Percentiles rank a stretch among this genome's conserved stretches.
Conservation (phyloP, 768 basidiomycete species). For the Boletellus emodensis region DNA sequence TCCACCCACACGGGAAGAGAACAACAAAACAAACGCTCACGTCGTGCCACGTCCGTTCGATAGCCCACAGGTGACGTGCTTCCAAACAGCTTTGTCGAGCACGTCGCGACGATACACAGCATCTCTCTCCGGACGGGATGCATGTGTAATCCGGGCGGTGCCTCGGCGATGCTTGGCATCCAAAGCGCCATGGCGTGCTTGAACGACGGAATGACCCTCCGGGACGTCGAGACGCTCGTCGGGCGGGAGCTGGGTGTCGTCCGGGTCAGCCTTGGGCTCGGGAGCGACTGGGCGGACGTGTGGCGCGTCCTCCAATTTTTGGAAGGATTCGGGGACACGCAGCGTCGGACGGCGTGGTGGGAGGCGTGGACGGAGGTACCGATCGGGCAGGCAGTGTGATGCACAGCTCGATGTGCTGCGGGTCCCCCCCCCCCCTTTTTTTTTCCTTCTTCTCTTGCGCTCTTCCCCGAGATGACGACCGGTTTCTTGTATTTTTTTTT, state of each 20-base stretch:
- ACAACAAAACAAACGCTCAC: not conserved
- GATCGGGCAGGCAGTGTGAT: constrained; percentile 34
- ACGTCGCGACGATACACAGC: constrained; percentile 56
- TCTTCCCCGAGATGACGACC: no score
- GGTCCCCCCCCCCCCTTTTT: no score
- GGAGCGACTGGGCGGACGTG: constrained; percentile 73
- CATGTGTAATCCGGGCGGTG: constrained; percentile 85
- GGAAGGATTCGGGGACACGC: constrained; percentile 39
- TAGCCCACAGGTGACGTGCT: constrained; percentile 66
- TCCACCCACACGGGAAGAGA: not conserved
- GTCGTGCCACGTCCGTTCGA: not conserved
- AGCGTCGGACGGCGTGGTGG: constrained; percentile 38
- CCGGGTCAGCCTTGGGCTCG: constrained; percentile 74
- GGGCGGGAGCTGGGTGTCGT: constrained; percentile 73
- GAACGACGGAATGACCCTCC: constrained; percentile 54
- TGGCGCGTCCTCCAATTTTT: constrained; percentile 55
- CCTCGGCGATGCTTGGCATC: constrained; percentile 66
- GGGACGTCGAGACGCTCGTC: constrained; percentile 56
- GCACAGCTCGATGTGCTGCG: no score
- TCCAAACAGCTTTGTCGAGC: constrained; percentile 70
- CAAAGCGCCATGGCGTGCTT: constrained; percentile 60
- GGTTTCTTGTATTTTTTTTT: not conserved
- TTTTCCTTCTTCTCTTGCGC: no score
- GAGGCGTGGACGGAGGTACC: constrained; percentile 33
- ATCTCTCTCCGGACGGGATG: constrained; percentile 82